Base-by-base conservation (phyloP, 202 grass and related monocot species). In the Digitaria exilis region DNA sequence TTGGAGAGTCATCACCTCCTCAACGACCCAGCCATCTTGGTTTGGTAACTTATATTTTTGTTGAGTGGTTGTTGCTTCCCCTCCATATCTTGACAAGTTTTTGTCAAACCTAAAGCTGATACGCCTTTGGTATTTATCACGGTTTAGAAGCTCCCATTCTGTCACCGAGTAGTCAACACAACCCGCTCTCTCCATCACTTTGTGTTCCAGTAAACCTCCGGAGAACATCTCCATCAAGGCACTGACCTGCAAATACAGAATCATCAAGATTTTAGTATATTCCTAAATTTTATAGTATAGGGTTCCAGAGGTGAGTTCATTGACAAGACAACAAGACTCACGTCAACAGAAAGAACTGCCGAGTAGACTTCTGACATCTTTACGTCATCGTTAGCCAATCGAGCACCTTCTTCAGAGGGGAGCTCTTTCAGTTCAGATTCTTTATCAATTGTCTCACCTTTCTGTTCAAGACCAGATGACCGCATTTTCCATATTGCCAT, bases 1-100 rank as follows among this genome's bases (percentile, higher is more conserved):
- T 66, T 91, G 86, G 72, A 94, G 89, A 18, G 80, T 88, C 86
- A 91, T 94, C 43, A 91, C 86, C 76, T 94, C 88, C 75, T 94
- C 86, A 19, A 94, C 73, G 65, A 94, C 69, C 86, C 92, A 94
- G 29, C 81, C 88, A 7, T 87, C 82, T 82, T 71, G 81, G 69
- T 91, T 85, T 24, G 49, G 51, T 75, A 94, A 78, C 66, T 87
- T 80, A 51, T 85, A 79, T 50, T 76, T 94, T 75, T 91, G 72
- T 49, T 94, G 92, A 16, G 62, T 84, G 52, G 85, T 79, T 4
- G 80, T 84, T 67, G 86, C 88, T 88, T 89, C 86, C 29, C 91
- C 87, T 71, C 81, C 88, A 84, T 87, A 66, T 39, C 26, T 79
- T 16, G 92, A 89, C 21, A 56, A 74, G 46, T 22, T 88, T 85